Base-by-base conservation (phyloP, 2,329 filamentous ascomycete species). In the Dothiorella sarmentorum region DNA sequence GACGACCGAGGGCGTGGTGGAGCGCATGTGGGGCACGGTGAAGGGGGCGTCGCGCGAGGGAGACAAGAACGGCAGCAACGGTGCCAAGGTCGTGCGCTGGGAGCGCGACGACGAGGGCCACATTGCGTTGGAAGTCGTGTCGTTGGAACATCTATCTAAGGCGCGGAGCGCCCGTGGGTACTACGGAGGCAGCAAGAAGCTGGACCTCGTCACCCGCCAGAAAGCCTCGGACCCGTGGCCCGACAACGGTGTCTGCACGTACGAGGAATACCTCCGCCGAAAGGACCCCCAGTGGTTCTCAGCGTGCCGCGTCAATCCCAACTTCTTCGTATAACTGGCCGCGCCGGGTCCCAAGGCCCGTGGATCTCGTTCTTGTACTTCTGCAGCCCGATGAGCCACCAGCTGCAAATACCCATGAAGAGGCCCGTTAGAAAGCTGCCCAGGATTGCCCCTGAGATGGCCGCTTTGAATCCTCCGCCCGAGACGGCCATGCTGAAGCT, bases 291-390 rank as follows among this genome's bases (percentile, higher is more conserved):
- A 26, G 10, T 59, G 27, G 37, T 45, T 45, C 33, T 15, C 57
- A 10, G 53, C 26, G 7, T 37, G 44, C 42, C 42, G 43, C 49
- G 31, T 74, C 67, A 76, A 69, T 78, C 78, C 76, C 76, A 80
- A 40, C 85, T 79, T 67, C 87, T 86, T 68, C 91, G 85, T 63
- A 94, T 92, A 58, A 94, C 84, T 9, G 94, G 94, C 69, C 92
- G 82, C 6, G 94, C 94, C 18, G 93, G 92, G 76, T 99, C 94
- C 94, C 94, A 99, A 1, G 94, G 94, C 42, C 94, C 94, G 69
- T 92, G 90, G 65, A 99, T 97, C 75, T 97, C 94, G 72, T 97
- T 97, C 80, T 99, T 99, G 76, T 97, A 99, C 76, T 96, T 93
- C 75, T 99, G 94, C 73, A 99, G 74, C 7, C 91, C 90, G 68